Base-by-base conservation (phyloP, 2,329 filamentous ascomycete genomes). In the Cryphonectria radicalis region DNA sequence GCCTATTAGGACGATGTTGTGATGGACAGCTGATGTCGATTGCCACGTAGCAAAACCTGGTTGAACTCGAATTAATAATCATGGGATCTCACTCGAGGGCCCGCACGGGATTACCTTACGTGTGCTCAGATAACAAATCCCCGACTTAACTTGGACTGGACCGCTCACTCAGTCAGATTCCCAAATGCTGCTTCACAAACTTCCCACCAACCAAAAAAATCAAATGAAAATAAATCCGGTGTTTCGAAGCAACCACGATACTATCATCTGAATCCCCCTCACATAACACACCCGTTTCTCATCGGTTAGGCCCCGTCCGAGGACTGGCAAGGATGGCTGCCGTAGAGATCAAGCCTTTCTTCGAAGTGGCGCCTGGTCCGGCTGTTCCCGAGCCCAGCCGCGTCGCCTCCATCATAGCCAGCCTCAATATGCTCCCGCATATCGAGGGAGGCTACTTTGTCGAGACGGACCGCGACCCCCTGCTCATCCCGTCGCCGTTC, bases 401-500 rank as follows among this genome's bases (percentile, higher is more conserved):
- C 66, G 74, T 70, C 66, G 66, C 67, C 42, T 46, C 68, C 28
- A 72, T 82, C 46, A 80, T 82, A 74, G 55, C 72, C 14, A 67
- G 80, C 28, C 83, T 91, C 65, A 75, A 80, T 32, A 83, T 91
- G 37, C 77, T 81, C 64, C 81, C 84, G 11, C 89, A 92, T 78
- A 84, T 88, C 60, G 89, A 92, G 80, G 90, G 90, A 67, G 89
- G 90, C 63, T 92, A 89, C 80, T 92, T 87, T 76, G 80, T 79
- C 73, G 88, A 91, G 77, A 92, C 89, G 0, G 88, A 92, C 79
- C 83, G 85, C 69, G 83, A 86, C 73, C 75, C 81, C 1, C 80
- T 81, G 19, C 82, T 82, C 2, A 81, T 92, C 25, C 84, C 88
- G 0, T 90, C 89, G 40, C 87, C 88, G 0, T 89, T 88, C 75